Conservation (phyloP, 495 filamentous ascomycete genomes). For the Aspergillus taichungensis region DNA sequence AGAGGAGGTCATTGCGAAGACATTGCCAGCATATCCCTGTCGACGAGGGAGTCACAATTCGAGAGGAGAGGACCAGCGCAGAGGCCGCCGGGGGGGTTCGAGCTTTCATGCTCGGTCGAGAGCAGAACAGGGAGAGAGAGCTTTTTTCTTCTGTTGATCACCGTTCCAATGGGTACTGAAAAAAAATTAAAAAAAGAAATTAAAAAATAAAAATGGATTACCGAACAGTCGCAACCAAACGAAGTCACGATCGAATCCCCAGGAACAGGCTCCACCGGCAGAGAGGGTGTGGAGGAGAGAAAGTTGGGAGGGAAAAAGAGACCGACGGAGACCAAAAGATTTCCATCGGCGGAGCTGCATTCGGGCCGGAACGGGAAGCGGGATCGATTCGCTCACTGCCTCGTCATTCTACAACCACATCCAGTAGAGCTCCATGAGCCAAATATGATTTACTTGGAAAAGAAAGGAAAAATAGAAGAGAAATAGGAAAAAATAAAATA, state of each 20-base stretch:
- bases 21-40: conserved; percentile 37
- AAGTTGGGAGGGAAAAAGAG: conserved; percentile 1
- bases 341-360: conserved; percentile 7
- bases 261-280: neutral
- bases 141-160: neutral
- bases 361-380: conserved; percentile 18
- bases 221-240: too few species aligned
- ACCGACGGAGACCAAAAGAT: conserved; percentile 3
- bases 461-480: conserved; percentile 1
- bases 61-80: conserved; percentile 31
- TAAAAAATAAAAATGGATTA: neutral
- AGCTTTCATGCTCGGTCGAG: conserved; percentile 33
- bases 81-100: conserved; percentile 32
- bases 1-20: conserved; percentile 33
- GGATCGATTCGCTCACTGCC: neutral
- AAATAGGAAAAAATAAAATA: too few species aligned
- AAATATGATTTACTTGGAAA: conserved; percentile 3
- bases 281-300: neutral
- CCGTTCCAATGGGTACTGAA: neutral
- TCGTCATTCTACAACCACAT: conserved; percentile 23
- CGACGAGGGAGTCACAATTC: conserved; percentile 16
- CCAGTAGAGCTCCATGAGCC: conserved; percentile 14
- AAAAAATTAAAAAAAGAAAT: conserved; percentile 1
- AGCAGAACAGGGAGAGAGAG: conserved; percentile 1
- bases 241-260: too few species aligned